Base-by-base conservation (phyloP, 2,329 filamentous ascomycete species). In the Fulvia fulva region DNA sequence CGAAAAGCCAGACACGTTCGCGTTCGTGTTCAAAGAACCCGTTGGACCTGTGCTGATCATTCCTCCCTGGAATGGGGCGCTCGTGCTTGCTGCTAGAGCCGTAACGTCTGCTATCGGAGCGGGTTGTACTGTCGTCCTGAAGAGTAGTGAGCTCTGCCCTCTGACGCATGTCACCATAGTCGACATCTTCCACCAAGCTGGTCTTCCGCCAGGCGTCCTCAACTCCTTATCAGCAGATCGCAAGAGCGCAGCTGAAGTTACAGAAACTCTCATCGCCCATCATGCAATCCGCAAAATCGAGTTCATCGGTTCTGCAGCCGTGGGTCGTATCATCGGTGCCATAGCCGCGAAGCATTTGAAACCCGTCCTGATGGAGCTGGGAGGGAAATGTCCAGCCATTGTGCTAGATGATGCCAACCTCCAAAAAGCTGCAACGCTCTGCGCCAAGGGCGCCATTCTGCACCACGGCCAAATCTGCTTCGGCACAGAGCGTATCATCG, bases 341-440 rank as follows among this genome's bases (percentile, higher is more conserved):
- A 19, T 50, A n/a, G 53, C 53, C 3, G 53, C 44, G 8, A 55
- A 55, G 23, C 23, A 55, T 19, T 45, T 55, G 61, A 63, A 1
- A 63, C 67, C 12, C 72, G 75, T 1, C 75, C 71, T 55, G 1
- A 67, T 81, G 52, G 79, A 81, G 64, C 73, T 81, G 2, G 79
- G 79, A 12, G 79, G 79, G 21, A 81, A 81, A 63, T 73, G 53
- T 43, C 44, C 53, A 16, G 53, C 53, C 5, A 37, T 55, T 21
- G 53, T 55, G 19, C 53, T 55, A 5, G 53, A 55, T 37, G 53
- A 55, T 43, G 53, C 53, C 7, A 34, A 55, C 21, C 23, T 55
- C 1, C 28, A 8, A 8, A 55, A 55, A 50, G 77, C 78, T 0
- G 76, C 74, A 0, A 53, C 62, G 16, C 51, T 68, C 22, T 67